A percentile compares a stretch with the other conserved stretches of the same genome.
These are phyloP conservation scores for Candida suzukii DNA, from an alignment of 805 yeast genomes.

Conservation along the genomic window DNA sequence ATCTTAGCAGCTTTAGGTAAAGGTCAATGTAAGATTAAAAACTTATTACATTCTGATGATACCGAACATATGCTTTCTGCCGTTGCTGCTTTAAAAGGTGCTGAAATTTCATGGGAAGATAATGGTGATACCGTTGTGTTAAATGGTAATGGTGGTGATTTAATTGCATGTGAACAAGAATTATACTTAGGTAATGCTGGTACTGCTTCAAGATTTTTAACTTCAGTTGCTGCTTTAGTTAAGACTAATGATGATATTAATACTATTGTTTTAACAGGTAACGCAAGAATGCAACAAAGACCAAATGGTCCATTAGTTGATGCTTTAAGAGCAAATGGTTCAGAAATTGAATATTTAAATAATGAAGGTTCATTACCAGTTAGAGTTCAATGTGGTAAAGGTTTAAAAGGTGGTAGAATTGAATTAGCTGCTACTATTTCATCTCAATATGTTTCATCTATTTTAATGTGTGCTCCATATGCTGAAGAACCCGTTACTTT, in stretches of 20 bases:
- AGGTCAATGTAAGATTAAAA: conserved; percentile 77
- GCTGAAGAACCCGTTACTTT: conserved; percentile 84
- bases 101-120: conserved; percentile 74
- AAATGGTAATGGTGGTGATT: conserved; percentile 76
- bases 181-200: conserved; percentile 96
- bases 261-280: conserved; percentile 75
- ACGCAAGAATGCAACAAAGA: conserved; percentile 94
- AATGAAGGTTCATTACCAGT: conserved; percentile 81
- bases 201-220: conserved; percentile 91
- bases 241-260: conserved; percentile 34
- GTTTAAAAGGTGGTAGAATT: conserved; percentile 83
- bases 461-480: conserved; percentile 96
- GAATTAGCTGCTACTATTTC: conserved; percentile 95
- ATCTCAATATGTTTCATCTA: conserved; percentile 94
- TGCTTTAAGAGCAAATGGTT: conserved; percentile 78
- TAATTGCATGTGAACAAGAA: conserved; percentile 55
- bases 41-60: conserved; percentile 91
- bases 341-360: conserved; percentile 64
- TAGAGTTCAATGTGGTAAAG: conserved; percentile 57
- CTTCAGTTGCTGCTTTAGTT: conserved; percentile 87
- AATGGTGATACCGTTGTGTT: conserved; percentile 86
- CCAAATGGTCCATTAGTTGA: conserved; percentile 96
- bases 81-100: conserved; percentile 71
- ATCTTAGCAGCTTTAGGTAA: conserved; percentile 86
- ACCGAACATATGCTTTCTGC: conserved; percentile 94